Evolutionary conservation across 257 asterid species (phyloP).

Genomic region (Primulina huaijiensis): DNA sequence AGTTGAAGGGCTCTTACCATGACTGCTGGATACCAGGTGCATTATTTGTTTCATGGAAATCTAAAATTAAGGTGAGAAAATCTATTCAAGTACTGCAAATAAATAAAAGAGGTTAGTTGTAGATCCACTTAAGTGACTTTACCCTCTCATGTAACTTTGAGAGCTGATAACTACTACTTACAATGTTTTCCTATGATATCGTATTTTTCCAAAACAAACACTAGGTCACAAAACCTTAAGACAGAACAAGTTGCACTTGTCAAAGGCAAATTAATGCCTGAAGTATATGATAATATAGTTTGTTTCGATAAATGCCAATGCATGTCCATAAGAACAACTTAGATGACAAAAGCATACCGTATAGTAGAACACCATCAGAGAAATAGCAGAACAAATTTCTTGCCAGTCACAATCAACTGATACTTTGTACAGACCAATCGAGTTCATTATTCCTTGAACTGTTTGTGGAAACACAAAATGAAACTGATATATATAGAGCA

Average conservation of each 20-base stretch:
- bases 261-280: constrained; percentile 2
- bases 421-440: constrained; percentile 67
- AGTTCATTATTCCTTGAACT: constrained; percentile 43
- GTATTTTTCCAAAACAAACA: not conserved
- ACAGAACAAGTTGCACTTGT: not conserved
- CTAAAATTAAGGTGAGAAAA: constrained; percentile 13
- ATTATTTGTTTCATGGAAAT: not conserved
- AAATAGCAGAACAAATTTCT: constrained; percentile 69
- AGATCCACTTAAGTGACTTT: not conserved
- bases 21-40: not conserved
- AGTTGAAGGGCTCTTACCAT: constrained; percentile 17
- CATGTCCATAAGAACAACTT: constrained; percentile 9
- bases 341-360: constrained; percentile 61
- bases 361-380: constrained; percentile 74
- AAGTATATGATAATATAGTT: not conserved
- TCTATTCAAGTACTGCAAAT: not conserved
- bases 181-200: not conserved
- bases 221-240: constrained; percentile 7
- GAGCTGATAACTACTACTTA: not conserved
- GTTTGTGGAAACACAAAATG: constrained; percentile 60
- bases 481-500: constrained; percentile 82
- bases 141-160: not conserved
- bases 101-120: not conserved
- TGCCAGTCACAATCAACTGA: constrained; percentile 68
- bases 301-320: not conserved